Evolutionary conservation across 2,329 filamentous ascomycete species (phyloP).

Genomic region (Conoideocrella luteorostrata): DNA sequence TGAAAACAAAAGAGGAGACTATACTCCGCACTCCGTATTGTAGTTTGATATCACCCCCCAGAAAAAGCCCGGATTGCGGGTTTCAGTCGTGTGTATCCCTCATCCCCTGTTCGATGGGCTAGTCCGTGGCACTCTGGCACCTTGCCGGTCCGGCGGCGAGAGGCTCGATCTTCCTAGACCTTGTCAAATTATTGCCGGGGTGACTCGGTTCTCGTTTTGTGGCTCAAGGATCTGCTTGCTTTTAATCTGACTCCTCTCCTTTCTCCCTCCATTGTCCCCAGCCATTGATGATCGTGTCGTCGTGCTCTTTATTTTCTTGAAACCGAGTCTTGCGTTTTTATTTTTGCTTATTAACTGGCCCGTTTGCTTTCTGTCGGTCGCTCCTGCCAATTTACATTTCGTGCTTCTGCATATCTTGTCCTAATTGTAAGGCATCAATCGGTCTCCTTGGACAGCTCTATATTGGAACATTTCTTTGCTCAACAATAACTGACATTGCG

Average conservation of each 20-base stretch:
- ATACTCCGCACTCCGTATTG: no score
- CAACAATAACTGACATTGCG: no score
- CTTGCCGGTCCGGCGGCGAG: background rate
- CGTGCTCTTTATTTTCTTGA: background rate
- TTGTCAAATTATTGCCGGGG: background rate
- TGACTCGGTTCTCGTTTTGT: background rate
- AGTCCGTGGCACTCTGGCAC: constrained; percentile 2
- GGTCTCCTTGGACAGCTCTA: no score
- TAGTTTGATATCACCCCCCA: no score
- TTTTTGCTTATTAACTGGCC: no score
- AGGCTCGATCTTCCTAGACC: constrained; percentile 1
- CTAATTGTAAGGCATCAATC: no score
- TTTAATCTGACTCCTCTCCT: background rate
- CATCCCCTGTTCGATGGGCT: constrained; percentile 4
- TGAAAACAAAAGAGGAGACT: background rate
- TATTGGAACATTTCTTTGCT: no score
- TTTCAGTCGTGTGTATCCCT: background rate
- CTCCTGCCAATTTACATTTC: no score
- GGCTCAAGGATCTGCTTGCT: background rate
- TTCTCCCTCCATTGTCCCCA: background rate
- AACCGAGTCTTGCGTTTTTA: no score
- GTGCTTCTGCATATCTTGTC: no score
- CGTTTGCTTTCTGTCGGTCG: no score
- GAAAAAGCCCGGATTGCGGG: constrained; percentile 1
- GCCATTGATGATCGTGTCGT: background rate